A percentile compares a stretch with the other conserved stretches of the same genome.
These are phyloP conservation scores for Phialophora expanda DNA, from an alignment of 2,329 filamentous ascomycete species.

Conservation along the genomic window DNA sequence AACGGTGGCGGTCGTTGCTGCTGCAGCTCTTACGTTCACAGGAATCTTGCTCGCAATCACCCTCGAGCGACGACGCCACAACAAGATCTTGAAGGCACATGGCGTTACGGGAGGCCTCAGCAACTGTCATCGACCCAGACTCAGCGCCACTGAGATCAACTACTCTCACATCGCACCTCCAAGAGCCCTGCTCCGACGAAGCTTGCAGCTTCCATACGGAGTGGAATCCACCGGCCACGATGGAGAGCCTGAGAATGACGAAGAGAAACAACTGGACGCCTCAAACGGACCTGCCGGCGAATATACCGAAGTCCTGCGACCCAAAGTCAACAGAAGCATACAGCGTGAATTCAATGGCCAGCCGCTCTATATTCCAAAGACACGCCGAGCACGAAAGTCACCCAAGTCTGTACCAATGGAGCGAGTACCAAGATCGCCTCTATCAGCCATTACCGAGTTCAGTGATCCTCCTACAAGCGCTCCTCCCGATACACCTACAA, in stretches of 20 bases:
- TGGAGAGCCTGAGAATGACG: conserved; percentile 19
- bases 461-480: conserved; percentile 41
- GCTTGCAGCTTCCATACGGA: conserved; percentile 30
- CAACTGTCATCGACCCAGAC: conserved; percentile 34
- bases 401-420: conserved; percentile 42
- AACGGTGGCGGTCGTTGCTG: conserved; percentile 28
- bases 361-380: conserved; percentile 46
- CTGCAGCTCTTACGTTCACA: conserved; percentile 22
- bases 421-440: conserved; percentile 42
- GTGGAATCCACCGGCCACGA: conserved; percentile 15
- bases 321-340: conserved; percentile 25
- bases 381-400: conserved; percentile 42
- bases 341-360: conserved; percentile 41
- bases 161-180: conserved; percentile 34
- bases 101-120: conserved; percentile 29
- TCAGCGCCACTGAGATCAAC: conserved; percentile 34
- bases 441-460: conserved; percentile 42
- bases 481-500: conserved; percentile 41
- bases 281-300: conserved; percentile 39
- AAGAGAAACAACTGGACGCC: conserved; percentile 26
- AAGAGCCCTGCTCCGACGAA: conserved; percentile 28
- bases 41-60: conserved; percentile 32
- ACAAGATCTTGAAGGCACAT: conserved; percentile 24
- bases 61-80: conserved; percentile 32
- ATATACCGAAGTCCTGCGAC: conserved; percentile 36